phyloP scores from a whole-genome alignment of 805 yeast genomes.

The Starmerella floricola region DNA sequence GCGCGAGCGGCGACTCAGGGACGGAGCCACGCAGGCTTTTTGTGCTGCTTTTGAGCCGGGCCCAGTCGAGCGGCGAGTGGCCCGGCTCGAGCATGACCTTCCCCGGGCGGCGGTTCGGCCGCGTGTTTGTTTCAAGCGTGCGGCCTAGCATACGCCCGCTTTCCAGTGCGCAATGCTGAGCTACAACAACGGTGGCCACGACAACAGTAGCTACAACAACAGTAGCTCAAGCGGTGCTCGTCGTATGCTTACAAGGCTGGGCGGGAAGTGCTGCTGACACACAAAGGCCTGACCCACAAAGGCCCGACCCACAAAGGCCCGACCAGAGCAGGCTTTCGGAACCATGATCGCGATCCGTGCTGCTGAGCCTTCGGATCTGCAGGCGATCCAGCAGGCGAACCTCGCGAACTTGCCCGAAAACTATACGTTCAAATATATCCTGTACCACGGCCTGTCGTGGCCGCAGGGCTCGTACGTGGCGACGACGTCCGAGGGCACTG shows the following conservation, averaged over 20 bases:
- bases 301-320: neutral
- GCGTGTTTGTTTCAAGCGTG: conserved; percentile 6
- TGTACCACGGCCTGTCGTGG: conserved; percentile 92
- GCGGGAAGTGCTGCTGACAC: too few relatives aligned
- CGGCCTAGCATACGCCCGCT: neutral
- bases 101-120: conserved; percentile 5
- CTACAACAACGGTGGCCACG: too few relatives aligned
- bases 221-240: too few relatives aligned
- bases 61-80: conserved; percentile 84
- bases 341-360: conserved; percentile 60
- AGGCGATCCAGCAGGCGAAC: conserved; percentile 93
- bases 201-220: too few relatives aligned
- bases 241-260: too few relatives aligned
- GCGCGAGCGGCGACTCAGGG: conserved; percentile 5
- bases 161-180: too few relatives aligned
- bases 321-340: neutral
- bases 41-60: conserved; percentile 40
- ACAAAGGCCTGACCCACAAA: too few relatives aligned
- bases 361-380: conserved; percentile 76
- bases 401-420: conserved; percentile 88
- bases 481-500: conserved; percentile 52
- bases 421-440: conserved; percentile 80
- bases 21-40: conserved; percentile 32
- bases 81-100: conserved; percentile 62
- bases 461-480: conserved; percentile 97